Evolutionary conservation across 2,329 filamentous ascomycete species (phyloP).

Genomic region (Geosmithia morbida): DNA sequence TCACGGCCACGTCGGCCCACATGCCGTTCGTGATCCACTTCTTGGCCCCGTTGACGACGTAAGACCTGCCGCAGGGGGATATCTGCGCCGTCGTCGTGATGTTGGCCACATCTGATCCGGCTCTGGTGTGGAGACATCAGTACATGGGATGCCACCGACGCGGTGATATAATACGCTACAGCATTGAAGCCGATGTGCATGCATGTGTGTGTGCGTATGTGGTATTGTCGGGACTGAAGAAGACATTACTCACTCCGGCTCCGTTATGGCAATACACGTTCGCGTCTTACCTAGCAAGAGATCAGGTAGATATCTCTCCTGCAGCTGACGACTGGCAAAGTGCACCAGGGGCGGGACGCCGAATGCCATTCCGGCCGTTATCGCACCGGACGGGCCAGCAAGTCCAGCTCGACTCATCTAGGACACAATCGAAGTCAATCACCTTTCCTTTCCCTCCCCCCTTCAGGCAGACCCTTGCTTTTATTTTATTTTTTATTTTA

Average conservation of each 20-base stretch:
- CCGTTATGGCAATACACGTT: constrained; percentile 65
- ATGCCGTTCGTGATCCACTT: constrained; percentile 71
- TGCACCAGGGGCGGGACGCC: constrained; percentile 59
- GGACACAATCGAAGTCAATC: neutral
- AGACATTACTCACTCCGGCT: constrained; percentile 34
- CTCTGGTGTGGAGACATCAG: constrained; percentile 13
- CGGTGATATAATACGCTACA: too few relatives aligned
- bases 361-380: constrained; percentile 60
- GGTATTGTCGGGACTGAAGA: neutral
- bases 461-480: too few relatives aligned
- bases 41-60: constrained; percentile 61
- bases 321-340: constrained; percentile 46
- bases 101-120: constrained; percentile 60
- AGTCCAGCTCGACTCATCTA: constrained; percentile 53
- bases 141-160: too few relatives aligned
- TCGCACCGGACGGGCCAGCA: constrained; percentile 44
- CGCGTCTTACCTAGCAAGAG: constrained; percentile 52
- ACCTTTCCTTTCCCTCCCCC: neutral
- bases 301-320: constrained; percentile 53
- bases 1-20: constrained; percentile 52
- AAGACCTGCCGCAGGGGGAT: constrained; percentile 47
- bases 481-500: neutral
- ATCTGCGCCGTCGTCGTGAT: constrained; percentile 54
- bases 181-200: neutral
- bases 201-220: neutral